Evolutionary conservation across 2,329 filamentous ascomycete species (phyloP), one percentile per base, ranked within the genome.

Genomic region (Pyrenochaeta sp.): DNA sequence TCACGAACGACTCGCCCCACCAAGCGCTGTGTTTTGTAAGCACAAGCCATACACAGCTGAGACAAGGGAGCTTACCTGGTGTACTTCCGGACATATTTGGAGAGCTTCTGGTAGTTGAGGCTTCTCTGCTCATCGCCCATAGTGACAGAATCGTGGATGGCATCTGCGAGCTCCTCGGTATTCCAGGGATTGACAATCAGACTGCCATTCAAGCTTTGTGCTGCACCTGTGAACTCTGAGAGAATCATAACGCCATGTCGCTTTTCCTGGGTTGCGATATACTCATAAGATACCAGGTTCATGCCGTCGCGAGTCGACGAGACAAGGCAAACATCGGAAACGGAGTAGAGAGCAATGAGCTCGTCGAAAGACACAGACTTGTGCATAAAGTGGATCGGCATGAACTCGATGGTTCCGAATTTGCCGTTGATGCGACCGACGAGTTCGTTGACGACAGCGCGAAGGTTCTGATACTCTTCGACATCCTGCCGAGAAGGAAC

Each of bases 101-200:
- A 89, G 46, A 99, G 79, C 73, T 96, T 96, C 68, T 87, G 84
- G 76, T 90, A 96, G 73, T 96, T 96, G 44, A 86, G 78, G 48
- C 87, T 85, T 39, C 91, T 85, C 74, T 94, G 88, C 72, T 96
- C 92, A 13, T 91, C 85, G 39, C 87, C 87, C 90, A 97, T 96
- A 41, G 92, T 96, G 29, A 97, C 91, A n/a, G 93, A 90, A 56
- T 96, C 91, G 72, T 96, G 89, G 58, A 97, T 92, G 5, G 92
- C 90, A 61, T 91, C 89, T 27, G 93, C 92, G 24, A 97, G 79
- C 72, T 97, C 93, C 67, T 96, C 92, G 0, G 92, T 96, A 71
- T 97, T 97, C 94, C 94, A 99, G 1, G 94, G 94, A 73, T 99
- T 99, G 65, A 97, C 90, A 40, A 97, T 92, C 37, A 97, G 80